phyloP scores from a whole-genome alignment of 495 filamentous ascomycete species.

The Neurospora sp. region DNA sequence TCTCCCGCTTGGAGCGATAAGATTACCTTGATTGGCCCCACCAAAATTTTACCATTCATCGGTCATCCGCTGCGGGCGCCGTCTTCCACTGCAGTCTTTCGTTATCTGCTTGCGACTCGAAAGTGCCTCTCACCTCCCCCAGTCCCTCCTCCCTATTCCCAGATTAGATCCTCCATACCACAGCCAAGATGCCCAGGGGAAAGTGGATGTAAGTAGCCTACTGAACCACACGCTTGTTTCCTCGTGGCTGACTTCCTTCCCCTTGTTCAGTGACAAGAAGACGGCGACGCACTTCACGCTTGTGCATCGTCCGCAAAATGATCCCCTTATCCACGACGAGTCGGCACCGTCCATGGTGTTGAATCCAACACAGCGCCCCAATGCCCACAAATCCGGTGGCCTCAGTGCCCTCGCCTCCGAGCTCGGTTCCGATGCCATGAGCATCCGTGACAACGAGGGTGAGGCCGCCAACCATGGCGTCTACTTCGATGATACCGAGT shows the following conservation, averaged over 20 bases:
- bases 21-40: conserved; percentile 28
- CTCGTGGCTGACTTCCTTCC: conserved; percentile 5
- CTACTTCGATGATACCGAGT: conserved; percentile 77
- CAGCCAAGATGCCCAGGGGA: conserved; percentile 61
- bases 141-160: background rate
- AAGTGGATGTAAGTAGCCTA: conserved; percentile 75
- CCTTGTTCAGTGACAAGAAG: conserved; percentile 71
- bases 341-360: conserved; percentile 75
- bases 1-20: conserved; percentile 16
- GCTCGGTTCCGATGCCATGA: conserved; percentile 49
- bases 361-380: conserved; percentile 39
- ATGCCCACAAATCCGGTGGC: conserved; percentile 38
- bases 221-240: background rate
- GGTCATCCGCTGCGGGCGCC: background rate
- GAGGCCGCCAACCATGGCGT: conserved; percentile 91
- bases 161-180: background rate
- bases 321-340: conserved; percentile 85
- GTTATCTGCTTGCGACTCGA: conserved; percentile 3
- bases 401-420: conserved; percentile 68
- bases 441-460: conserved; percentile 79
- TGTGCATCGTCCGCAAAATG: conserved; percentile 92
- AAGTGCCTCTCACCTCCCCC: background rate
- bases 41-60: conserved; percentile 29
- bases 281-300: conserved; percentile 84
- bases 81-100: background rate